phyloP scores from a whole-genome alignment of 2,329 filamentous ascomycete genomes.

The Apiospora pterosperma region DNA sequence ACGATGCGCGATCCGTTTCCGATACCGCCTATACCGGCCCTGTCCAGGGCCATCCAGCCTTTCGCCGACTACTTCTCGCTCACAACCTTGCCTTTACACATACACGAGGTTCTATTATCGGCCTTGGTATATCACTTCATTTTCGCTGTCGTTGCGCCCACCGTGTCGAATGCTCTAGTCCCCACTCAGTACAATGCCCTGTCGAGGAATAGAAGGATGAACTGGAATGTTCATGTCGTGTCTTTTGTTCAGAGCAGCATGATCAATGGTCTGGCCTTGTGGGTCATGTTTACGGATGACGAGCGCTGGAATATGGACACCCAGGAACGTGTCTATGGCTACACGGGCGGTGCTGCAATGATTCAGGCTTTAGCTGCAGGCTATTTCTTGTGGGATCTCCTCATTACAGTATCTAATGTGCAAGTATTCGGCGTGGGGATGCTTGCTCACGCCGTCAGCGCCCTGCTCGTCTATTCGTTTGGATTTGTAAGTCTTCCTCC shows the following conservation, averaged over 20 bases:
- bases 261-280: conserved; percentile 71
- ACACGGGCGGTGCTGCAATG: conserved; percentile 68
- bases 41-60: conserved; percentile 56
- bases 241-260: conserved; percentile 74
- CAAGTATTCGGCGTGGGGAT: conserved; percentile 73
- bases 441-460: conserved; percentile 72
- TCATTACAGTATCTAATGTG: conserved; percentile 65
- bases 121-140: conserved; percentile 67
- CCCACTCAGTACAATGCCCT: conserved; percentile 61
- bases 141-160: conserved; percentile 64
- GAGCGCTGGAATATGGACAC: conserved; percentile 65
- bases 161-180: conserved; percentile 59
- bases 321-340: conserved; percentile 72
- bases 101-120: conserved; percentile 70
- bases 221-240: conserved; percentile 85
- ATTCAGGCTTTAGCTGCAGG: conserved; percentile 74
- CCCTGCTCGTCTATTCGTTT: conserved; percentile 70
- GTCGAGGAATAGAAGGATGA: conserved; percentile 62
- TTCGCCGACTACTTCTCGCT: conserved; percentile 60
- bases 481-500: conserved; percentile 65
- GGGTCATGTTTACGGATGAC: conserved; percentile 65
- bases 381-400: conserved; percentile 82
- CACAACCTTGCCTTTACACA: conserved; percentile 67
- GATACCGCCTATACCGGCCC: conserved; percentile 56
- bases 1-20: conserved; percentile 73